phyloP scores from a whole-genome alignment of 192 early-diverging fungal genomes.

The Coemansia sp. region DNA sequence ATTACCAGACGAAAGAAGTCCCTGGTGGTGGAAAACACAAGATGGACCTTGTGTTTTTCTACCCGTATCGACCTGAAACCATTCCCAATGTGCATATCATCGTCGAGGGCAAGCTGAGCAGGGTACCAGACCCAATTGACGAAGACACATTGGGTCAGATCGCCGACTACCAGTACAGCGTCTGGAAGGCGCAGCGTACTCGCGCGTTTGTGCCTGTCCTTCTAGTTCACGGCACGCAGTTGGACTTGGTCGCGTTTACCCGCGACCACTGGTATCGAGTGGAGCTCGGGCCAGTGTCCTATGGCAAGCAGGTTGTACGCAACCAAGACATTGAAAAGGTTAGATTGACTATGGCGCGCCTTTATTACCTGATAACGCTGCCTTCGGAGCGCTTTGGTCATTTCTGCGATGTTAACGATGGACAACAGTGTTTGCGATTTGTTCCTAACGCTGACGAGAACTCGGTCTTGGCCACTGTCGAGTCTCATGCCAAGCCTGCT shows the following conservation, averaged over 20 bases:
- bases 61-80: not conserved
- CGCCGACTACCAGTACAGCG: constrained; percentile 8
- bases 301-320: not conserved
- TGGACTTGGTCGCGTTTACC: constrained; percentile 10
- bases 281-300: not conserved
- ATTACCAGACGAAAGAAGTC: not conserved
- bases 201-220: constrained; percentile 14
- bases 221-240: not conserved
- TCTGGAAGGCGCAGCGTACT: constrained; percentile 15
- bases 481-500: not conserved
- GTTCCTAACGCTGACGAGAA: not conserved
- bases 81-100: not conserved
- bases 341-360: not conserved
- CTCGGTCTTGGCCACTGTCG: not conserved
- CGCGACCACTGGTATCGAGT: not conserved
- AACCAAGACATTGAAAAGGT: not conserved
- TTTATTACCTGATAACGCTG: not conserved
- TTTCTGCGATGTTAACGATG: not conserved
- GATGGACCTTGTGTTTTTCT: not conserved
- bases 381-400: constrained; percentile 9
- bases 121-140: not conserved
- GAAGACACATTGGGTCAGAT: not conserved
- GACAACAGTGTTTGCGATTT: not conserved
- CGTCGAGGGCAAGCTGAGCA: not conserved
- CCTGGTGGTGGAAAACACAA: not conserved